Evolutionary conservation across 257 asterid species (phyloP).

Genomic region (Penstemon eatonii): DNA sequence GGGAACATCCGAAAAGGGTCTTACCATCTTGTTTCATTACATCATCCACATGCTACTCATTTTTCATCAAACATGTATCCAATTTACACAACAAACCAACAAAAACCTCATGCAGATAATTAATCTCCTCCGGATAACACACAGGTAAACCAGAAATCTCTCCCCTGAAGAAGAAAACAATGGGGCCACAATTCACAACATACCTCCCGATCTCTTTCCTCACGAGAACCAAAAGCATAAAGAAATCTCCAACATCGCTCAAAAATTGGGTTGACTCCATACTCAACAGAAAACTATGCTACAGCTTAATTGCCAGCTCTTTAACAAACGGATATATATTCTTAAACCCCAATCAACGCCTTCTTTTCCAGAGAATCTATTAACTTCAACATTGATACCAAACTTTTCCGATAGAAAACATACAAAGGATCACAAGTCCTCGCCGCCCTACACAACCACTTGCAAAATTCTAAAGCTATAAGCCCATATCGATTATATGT

Average conservation of each 20-base stretch:
- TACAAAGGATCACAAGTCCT: conserved; percentile 57
- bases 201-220: conserved; percentile 38
- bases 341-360: conserved; percentile 34
- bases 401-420: conserved; percentile 51
- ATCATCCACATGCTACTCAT: conserved; percentile 48
- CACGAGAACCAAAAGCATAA: conserved; percentile 44
- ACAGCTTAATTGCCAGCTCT: conserved; percentile 58
- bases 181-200: conserved; percentile 33
- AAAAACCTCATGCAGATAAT: conserved; percentile 41
- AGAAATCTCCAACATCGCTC: conserved; percentile 58
- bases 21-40: conserved; percentile 38
- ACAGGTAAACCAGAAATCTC: conserved; percentile 32
- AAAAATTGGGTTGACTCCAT: conserved; percentile 34
- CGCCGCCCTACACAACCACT: conserved; percentile 47
- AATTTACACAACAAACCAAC: conserved; percentile 51
- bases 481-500: conserved; percentile 43
- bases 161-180: conserved; percentile 37
- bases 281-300: conserved; percentile 38
- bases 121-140: conserved; percentile 42
- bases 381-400: conserved; percentile 48
- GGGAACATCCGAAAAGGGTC: conserved; percentile 36
- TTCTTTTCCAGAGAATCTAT: conserved; percentile 30
- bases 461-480: conserved; percentile 65
- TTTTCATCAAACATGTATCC: conserved; percentile 50
- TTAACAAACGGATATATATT: conserved; percentile 64